Conservation (phyloP, 345 rosid species). For the Populus davidiana region DNA sequence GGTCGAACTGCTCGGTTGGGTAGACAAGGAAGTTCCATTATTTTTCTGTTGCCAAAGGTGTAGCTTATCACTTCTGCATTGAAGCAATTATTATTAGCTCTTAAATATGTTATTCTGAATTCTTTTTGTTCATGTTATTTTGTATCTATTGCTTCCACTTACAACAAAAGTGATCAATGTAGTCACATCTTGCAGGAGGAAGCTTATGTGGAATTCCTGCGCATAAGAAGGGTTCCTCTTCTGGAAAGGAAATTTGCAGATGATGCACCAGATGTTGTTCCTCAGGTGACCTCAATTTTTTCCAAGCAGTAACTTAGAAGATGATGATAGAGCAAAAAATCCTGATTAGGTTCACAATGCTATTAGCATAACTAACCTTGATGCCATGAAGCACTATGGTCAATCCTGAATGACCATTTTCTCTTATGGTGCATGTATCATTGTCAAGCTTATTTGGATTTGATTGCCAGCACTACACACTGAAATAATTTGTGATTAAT, state of each 20-base stretch:
- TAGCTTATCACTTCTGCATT: conserved; percentile 1
- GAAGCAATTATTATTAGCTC: background rate
- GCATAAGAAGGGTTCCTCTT: conserved; percentile 67
- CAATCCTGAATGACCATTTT: background rate
- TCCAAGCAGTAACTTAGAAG: background rate
- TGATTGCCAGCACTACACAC: background rate
- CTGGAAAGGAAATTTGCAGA: conserved; percentile 51
- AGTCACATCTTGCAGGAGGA: conserved; percentile 55
- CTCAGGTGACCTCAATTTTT: conserved; percentile 43
- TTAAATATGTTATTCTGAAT: background rate
- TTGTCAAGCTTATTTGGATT: background rate
- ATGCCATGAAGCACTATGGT: background rate
- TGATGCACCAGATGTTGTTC: conserved; percentile 61
- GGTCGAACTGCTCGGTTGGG: conserved; percentile 94
- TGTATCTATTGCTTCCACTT: background rate
- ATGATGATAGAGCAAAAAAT: background rate
- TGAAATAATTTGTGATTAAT: background rate
- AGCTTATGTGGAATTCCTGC: conserved; percentile 81
- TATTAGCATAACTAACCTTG: background rate
- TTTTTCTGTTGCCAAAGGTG: conserved; percentile 77
- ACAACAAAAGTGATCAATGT: conserved; percentile 3
- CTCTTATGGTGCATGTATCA: background rate
- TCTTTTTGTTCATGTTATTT: background rate
- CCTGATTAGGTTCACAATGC: background rate
- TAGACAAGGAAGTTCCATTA: conserved; percentile 69